Conservation (phyloP, 441 rosid genomes). For the Eugenia klotzschiana region DNA sequence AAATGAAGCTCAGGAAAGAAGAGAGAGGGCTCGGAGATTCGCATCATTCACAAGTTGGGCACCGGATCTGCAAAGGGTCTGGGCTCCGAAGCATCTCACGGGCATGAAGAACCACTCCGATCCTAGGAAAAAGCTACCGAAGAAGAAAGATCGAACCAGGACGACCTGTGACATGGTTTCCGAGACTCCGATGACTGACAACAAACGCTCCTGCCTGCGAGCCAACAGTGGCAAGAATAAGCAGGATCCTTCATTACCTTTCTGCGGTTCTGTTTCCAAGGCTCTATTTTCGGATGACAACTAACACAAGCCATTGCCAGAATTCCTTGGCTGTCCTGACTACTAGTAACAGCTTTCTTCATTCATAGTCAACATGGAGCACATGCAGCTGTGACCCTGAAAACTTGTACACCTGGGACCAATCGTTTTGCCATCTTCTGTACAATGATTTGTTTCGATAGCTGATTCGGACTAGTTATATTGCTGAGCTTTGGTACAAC, state of each 20-base stretch:
- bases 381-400: not conserved
- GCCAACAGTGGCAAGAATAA: not conserved
- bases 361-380: not conserved
- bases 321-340: not conserved
- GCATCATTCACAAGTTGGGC: conserved; percentile 68
- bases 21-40: conserved; percentile 72
- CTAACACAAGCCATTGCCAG: not conserved
- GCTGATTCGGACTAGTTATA: not conserved
- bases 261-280: not conserved
- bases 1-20: conserved; percentile 46
- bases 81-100: conserved; percentile 62
- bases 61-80: conserved; percentile 79
- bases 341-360: not conserved
- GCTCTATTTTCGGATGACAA: not conserved
- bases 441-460: not conserved
- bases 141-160: conserved; percentile 31
- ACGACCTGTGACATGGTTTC: conserved; percentile 42
- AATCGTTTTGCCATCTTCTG: not conserved
- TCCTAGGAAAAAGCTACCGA: conserved; percentile 20
- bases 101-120: conserved; percentile 18
- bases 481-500: not conserved
- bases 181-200: conserved; percentile 62
- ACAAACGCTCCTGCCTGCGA: conserved; percentile 14
- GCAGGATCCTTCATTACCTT: not conserved
- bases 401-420: not conserved